phyloP scores from a whole-genome alignment of 2,329 filamentous ascomycete genomes.

The Acarospora socialis region DNA sequence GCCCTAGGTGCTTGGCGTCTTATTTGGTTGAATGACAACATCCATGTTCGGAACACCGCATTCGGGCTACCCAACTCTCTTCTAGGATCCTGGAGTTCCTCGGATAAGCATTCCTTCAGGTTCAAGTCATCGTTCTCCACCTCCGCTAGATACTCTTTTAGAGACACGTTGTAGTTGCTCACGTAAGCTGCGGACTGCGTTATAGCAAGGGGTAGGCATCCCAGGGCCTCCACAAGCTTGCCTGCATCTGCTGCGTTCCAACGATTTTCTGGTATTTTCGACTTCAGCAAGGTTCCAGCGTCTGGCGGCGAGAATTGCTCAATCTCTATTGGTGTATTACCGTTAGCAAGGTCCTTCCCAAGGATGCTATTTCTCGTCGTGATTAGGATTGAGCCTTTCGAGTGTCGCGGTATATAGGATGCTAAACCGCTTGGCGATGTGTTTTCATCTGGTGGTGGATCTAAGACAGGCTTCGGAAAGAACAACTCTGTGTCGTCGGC shows the following conservation, averaged over 20 bases:
- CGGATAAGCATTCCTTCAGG: no score
- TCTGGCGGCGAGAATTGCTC: neutral
- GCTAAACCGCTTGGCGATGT: no score
- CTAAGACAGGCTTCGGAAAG: no score
- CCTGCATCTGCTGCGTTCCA: neutral
- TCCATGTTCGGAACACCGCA: no score
- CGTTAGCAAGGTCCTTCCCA: neutral
- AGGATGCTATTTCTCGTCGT: neutral
- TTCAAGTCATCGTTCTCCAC: no score
- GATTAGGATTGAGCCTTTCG: neutral
- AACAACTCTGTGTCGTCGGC: slow-evolving; percentile 13
- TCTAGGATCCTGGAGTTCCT: no score
- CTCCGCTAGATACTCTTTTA: no score
- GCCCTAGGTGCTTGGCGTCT: slow-evolving; percentile 8
- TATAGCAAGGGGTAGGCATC: neutral
- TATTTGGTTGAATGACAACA: slow-evolving; percentile 5
- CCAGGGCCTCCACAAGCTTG: neutral
- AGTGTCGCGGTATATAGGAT: neutral
- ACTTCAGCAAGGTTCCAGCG: neutral
- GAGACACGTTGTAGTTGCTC: no score
- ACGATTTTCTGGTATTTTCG: neutral
- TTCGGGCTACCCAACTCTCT: no score
- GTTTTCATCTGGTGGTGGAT: no score
- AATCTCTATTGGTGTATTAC: neutral
- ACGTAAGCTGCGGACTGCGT: neutral